Base-by-base conservation (phyloP, 2,329 filamentous ascomycete genomes). In the Talaromyces piceae region DNA sequence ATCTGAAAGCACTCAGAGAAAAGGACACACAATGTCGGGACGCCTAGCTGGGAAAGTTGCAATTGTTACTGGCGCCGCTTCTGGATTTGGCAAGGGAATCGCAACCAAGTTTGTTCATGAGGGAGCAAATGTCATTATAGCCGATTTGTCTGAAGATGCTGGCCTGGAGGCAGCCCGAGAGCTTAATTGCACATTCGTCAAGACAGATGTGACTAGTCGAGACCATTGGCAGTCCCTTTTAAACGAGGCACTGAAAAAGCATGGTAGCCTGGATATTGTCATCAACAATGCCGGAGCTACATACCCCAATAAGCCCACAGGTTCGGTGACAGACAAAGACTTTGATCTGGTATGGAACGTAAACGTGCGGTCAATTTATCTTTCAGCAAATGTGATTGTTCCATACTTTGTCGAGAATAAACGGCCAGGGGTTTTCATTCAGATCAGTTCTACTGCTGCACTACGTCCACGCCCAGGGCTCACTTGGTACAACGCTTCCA, bases 221-320 rank as follows among this genome's bases (percentile, higher is more conserved):
- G 54, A 57, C 18, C 61, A 64, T 44, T 67, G 65, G 65, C 54
- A 61, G 26, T 54, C 57, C 8, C 53, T 61, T 6, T 56, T 63
- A 12, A 57, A 61, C 18, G 31, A 57, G 3, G 52, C 56, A 1
- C 46, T 69, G 11, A 45, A 61, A 1, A 56, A 55, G 25, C 51
- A 58, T 41, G 61, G 63, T 4, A 54, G 57, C 6, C 59, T 75
- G 13, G 68, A 74, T 57, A 66, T 72, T 30, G 58, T 75, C n/a
- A 60, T 74, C 52, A 74, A 74, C 54, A 74, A 74, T 58, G 71
- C 72, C 1, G 73, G 73, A 6, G 63, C 60, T 9, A 61, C 59
- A 9, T 67, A 64, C 55, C 51, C 41, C 47, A 67, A 67, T 53
- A 67, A 68, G 16, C 63, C 68, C 2, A 68, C 68, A 3, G 51